Conservation (phyloP, 148 eudicot species). For the Persicaria tinctoria region DNA sequence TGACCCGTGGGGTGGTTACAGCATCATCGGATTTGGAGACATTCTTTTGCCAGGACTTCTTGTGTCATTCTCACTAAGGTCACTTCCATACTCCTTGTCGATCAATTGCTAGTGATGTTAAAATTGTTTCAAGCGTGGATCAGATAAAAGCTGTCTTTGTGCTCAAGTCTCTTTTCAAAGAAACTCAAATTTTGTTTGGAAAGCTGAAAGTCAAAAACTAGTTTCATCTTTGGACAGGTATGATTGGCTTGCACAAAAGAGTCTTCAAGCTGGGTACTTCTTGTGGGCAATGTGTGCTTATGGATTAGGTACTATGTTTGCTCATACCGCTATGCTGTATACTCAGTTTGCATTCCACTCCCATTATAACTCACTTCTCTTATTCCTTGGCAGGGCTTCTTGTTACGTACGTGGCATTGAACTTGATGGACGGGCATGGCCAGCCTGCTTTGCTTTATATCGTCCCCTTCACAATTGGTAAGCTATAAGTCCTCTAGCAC, state of each 20-base stretch:
- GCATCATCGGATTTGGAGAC: slow-evolving; percentile 84
- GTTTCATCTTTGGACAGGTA: slow-evolving; percentile 31
- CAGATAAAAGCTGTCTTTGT: neutral
- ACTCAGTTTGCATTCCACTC: neutral
- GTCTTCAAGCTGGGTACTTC: slow-evolving; percentile 72
- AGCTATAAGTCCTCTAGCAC: neutral
- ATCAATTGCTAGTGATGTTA: neutral
- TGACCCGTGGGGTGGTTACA: slow-evolving; percentile 92
- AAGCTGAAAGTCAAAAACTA: neutral
- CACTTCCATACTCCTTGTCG: neutral
- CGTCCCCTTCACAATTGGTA: slow-evolving; percentile 16
- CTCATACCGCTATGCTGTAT: neutral
- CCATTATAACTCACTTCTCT: neutral
- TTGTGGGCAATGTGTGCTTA: slow-evolving; percentile 78
- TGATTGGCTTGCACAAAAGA: slow-evolving; percentile 81
- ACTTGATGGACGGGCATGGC: slow-evolving; percentile 18
- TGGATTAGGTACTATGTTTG: slow-evolving; percentile 53
- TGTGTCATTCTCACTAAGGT: slow-evolving; percentile 70
- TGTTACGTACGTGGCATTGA: slow-evolving; percentile 17
- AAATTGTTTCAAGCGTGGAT: neutral
- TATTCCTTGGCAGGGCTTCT: slow-evolving; percentile 9
- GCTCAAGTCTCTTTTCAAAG: neutral
- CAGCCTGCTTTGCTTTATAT: slow-evolving; percentile 10
- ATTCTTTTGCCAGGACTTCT: slow-evolving; percentile 77
- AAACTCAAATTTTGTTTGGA: neutral